A percentile compares a stretch with the other conserved stretches of the same genome.
These are phyloP conservation scores for Ensete ventricosum DNA, from an alignment of 176 grass and related monocot species.

Conservation along the genomic window DNA sequence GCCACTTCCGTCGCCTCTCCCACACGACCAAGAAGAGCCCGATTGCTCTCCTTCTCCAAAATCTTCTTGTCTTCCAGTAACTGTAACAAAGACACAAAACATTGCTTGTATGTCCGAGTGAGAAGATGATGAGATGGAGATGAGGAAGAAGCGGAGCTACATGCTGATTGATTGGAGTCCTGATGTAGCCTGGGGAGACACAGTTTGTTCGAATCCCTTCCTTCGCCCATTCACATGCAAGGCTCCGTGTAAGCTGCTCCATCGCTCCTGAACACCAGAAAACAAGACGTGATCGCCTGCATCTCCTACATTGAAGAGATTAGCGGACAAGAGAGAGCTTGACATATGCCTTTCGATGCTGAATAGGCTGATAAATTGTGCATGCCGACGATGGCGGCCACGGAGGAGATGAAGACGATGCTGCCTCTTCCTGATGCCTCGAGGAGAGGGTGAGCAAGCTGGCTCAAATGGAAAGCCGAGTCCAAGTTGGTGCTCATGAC, in stretches of 20 bases:
- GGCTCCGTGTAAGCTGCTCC: neutral
- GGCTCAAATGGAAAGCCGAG: neutral
- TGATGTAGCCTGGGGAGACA: neutral
- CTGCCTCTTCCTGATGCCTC: neutral
- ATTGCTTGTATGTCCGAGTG: too few species aligned
- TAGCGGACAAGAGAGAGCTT: too few species aligned
- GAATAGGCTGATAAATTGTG: neutral
- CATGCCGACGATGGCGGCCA: neutral
- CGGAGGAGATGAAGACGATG: neutral
- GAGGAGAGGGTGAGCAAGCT: slow-evolving; percentile 2
- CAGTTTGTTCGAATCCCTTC: neutral
- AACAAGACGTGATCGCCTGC: too few species aligned
- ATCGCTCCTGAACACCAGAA: neutral
- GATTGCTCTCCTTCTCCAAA: neutral
- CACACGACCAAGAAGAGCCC: slow-evolving; percentile 24
- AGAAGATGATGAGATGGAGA: too few species aligned
- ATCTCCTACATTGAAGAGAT: too few species aligned
- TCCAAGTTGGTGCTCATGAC: neutral
- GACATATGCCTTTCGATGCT: neutral
- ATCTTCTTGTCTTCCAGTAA: neutral
- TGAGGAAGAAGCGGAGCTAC: too few species aligned
- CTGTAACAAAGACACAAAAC: neutral
- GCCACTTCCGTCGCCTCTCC: slow-evolving; percentile 35
- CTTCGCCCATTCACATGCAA: slow-evolving; percentile 2
- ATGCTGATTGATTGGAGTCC: neutral